Percentiles rank a stretch among this genome's conserved stretches.
Conservation (phyloP, 495 filamentous ascomycete genomes). For the Clohesyomyces aquaticus region DNA sequence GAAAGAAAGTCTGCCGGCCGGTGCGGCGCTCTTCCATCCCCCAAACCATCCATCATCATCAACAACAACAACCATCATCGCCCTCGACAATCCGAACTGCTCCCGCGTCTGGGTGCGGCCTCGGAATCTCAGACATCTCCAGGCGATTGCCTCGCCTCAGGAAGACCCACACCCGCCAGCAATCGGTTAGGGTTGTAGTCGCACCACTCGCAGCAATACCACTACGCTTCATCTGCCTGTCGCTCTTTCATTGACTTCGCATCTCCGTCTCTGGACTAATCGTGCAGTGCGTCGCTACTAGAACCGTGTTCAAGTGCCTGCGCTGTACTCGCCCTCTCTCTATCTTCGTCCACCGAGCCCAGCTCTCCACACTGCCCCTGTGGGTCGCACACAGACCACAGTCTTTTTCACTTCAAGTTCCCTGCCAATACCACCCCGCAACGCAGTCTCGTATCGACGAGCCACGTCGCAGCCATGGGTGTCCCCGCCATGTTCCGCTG, state of each 20-base stretch:
- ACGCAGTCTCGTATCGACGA: slow-evolving; percentile 6
- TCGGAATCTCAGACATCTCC: background rate
- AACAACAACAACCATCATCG: too few species aligned
- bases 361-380: background rate
- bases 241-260: background rate
- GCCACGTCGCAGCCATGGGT: slow-evolving; percentile 68
- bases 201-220: background rate
- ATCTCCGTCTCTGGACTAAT: background rate
- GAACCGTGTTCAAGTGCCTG: background rate
- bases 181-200: background rate
- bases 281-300: background rate
- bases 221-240: background rate
- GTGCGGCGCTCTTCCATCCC: background rate
- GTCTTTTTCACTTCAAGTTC: background rate
- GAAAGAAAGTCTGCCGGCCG: background rate
- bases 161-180: background rate
- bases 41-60: background rate
- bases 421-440: background rate
- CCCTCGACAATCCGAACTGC: background rate
- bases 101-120: background rate
- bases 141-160: background rate
- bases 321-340: background rate
- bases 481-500: slow-evolving; percentile 91
- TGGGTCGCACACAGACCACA: background rate
- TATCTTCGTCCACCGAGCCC: background rate